These are phyloP conservation scores for Smithsoniella earleae DNA, from an alignment of 163 green algal genomes.

Conservation along the genomic window DNA sequence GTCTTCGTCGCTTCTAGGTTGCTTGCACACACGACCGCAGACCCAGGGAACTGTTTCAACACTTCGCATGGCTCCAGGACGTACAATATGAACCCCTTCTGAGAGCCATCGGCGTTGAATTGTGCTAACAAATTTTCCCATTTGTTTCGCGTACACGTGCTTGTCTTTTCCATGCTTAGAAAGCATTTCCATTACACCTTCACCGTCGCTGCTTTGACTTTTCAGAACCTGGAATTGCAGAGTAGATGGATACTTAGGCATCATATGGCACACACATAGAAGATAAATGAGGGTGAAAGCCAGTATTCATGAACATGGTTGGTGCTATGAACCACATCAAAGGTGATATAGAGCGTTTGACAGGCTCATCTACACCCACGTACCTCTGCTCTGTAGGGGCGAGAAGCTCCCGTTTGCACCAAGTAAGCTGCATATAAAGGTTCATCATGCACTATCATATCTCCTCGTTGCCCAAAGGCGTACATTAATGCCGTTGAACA, in stretches of 20 bases:
- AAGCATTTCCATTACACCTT: constrained; percentile 35
- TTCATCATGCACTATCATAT: constrained; percentile 58
- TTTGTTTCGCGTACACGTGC: constrained; percentile 61
- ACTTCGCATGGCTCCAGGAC: constrained; percentile 40
- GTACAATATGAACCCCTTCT: constrained; percentile 36
- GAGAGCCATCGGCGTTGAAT: constrained; percentile 41
- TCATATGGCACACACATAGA: not conserved
- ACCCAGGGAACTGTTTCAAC: not conserved
- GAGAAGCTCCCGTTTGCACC: constrained; percentile 36
- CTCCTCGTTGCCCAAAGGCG: constrained; percentile 50
- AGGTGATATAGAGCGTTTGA: not conserved
- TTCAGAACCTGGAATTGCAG: constrained; percentile 36
- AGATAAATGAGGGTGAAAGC: constrained; percentile 1
- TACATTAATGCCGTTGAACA: constrained; percentile 63
- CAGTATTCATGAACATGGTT: not conserved
- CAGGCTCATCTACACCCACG: not conserved
- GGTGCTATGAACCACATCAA: not conserved
- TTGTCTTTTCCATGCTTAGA: not conserved
- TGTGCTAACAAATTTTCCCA: constrained; percentile 46
- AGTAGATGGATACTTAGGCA: not conserved
- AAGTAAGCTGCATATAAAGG: constrained; percentile 61
- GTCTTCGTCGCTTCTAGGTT: not conserved
- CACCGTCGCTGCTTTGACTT: constrained; percentile 37
- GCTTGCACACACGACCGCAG: too few relatives aligned
- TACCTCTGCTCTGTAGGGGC: constrained; percentile 47